phyloP scores from a whole-genome alignment of 116 monocot genomes.

The Trichopus zeylanicus region DNA sequence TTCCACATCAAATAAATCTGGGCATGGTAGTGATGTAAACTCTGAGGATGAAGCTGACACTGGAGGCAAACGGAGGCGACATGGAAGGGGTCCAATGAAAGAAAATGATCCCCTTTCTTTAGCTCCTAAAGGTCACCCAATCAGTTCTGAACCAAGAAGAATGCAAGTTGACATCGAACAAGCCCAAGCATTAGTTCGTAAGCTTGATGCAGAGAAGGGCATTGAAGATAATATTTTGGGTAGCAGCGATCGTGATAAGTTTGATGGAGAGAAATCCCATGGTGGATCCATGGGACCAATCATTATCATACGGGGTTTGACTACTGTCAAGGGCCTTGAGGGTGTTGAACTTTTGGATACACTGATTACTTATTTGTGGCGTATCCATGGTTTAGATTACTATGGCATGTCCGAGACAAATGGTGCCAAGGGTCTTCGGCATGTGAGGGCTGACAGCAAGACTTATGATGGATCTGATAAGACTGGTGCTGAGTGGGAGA shows the following conservation, averaged over 20 bases:
- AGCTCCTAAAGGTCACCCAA: constrained; percentile 76
- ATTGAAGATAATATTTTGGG: constrained; percentile 75
- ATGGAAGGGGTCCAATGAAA: constrained; percentile 51
- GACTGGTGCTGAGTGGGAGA: constrained; percentile 65
- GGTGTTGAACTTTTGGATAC: constrained; percentile 94
- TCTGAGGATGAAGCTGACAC: constrained; percentile 77
- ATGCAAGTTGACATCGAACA: constrained; percentile 74
- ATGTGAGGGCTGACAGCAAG: constrained; percentile 70
- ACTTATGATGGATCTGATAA: constrained; percentile 31
- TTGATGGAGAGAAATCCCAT: constrained; percentile 74
- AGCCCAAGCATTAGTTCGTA: constrained; percentile 62
- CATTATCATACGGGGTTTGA: constrained; percentile 77
- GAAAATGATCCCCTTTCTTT: constrained; percentile 49
- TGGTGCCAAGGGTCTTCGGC: constrained; percentile 85
- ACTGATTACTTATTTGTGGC: constrained; percentile 86
- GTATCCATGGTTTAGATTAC: constrained; percentile 89
- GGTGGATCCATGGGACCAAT: constrained; percentile 86
- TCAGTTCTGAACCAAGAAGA: constrained; percentile 61
- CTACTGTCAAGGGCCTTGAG: constrained; percentile 90
- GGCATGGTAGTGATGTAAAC: constrained; percentile 62
- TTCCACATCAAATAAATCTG: constrained; percentile 41
- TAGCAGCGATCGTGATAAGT: constrained; percentile 44
- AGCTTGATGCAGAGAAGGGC: constrained; percentile 90
- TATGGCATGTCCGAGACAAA: constrained; percentile 80
- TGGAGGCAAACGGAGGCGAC: constrained; percentile 71